Evolutionary conservation across 2,329 filamentous ascomycete genomes (phyloP).

Genomic region (Aureobasidium sp.): DNA sequence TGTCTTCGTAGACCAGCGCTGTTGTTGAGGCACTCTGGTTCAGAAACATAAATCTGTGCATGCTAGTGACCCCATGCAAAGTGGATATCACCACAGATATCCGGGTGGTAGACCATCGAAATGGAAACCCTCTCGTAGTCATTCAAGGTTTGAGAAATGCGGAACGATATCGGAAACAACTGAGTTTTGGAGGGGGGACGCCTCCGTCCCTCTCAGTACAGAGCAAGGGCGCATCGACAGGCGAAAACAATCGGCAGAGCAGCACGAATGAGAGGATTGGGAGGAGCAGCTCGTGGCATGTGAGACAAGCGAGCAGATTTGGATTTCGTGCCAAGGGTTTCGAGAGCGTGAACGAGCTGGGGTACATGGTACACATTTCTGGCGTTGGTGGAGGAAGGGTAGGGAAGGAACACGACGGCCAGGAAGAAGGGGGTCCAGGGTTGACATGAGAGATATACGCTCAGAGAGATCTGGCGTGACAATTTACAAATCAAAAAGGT

Average conservation of each 20-base stretch:
- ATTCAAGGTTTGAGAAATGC: not conserved
- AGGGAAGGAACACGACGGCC: not conserved
- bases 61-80: not conserved
- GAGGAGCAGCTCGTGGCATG: slow-evolving; percentile 4
- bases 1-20: not conserved
- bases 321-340: slow-evolving; percentile 7
- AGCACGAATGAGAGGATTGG: not conserved
- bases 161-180: not conserved
- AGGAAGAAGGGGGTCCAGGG: not conserved
- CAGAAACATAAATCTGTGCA: not conserved
- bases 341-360: not conserved
- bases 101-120: not conserved
- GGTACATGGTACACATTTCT: slow-evolving; percentile 6
- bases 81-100: not conserved
- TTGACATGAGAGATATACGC: not conserved
- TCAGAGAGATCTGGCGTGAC: slow-evolving; percentile 1
- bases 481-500: not conserved
- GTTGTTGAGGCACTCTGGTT: too few relatives aligned
- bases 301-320: slow-evolving; percentile 12
- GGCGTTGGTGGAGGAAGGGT: not conserved
- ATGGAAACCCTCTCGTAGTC: not conserved
- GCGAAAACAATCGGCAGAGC: not conserved
- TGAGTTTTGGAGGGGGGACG: not conserved
- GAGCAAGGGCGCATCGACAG: not conserved
- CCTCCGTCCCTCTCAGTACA: not conserved